These are phyloP conservation scores for Murraya paniculata DNA, from an alignment of 345 rosid species.

Conservation along the genomic window DNA sequence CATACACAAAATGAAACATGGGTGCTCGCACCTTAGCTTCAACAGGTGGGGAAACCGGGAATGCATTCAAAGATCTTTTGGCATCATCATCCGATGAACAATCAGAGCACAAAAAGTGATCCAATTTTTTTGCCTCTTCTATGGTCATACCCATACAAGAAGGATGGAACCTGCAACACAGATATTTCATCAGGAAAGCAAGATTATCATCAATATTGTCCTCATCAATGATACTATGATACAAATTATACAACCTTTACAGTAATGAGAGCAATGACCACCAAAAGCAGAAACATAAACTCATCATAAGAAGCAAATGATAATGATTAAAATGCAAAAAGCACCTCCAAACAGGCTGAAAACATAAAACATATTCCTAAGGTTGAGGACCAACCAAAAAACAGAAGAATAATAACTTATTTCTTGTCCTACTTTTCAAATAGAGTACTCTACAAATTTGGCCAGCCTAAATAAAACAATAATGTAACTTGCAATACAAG, in stretches of 20 bases:
- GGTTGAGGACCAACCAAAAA: neutral
- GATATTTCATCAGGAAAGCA: constrained; percentile 13
- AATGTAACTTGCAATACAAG: neutral
- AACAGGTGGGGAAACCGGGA: constrained; percentile 44
- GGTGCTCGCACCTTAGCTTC: constrained; percentile 52
- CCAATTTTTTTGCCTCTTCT: constrained; percentile 79
- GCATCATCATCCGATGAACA: constrained; percentile 63
- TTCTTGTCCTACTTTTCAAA: neutral
- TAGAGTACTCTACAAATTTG: neutral
- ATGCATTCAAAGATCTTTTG: constrained; percentile 53
- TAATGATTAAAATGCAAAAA: neutral
- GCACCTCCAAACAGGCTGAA: neutral
- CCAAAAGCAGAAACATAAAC: neutral
- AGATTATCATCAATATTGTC: neutral
- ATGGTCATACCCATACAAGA: constrained; percentile 81
- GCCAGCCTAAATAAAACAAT: neutral
- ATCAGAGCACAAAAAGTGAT: constrained; percentile 70
- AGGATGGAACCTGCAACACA: constrained; percentile 72
- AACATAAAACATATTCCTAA: neutral
- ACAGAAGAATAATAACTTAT: neutral
- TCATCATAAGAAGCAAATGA: neutral
- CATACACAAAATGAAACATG: neutral
- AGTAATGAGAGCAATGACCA: constrained; percentile 1
- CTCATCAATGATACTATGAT: neutral
- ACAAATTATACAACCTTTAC: neutral